phyloP scores from a whole-genome alignment of 2,329 filamentous ascomycete species.

The Aspergillus sclerotialis region DNA sequence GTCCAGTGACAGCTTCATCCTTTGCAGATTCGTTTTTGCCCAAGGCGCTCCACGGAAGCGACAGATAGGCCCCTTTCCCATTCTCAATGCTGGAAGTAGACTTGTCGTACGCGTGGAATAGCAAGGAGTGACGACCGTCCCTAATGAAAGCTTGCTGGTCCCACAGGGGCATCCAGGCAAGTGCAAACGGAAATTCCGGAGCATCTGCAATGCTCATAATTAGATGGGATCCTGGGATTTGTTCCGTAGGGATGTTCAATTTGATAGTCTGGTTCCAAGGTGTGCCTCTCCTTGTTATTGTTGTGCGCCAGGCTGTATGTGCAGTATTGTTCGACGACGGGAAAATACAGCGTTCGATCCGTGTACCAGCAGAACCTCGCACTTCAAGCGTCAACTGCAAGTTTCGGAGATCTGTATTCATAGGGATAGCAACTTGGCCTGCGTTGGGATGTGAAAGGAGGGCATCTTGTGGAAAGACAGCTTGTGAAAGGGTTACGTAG shows the following conservation, averaged over 20 bases:
- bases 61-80: slow-evolving; percentile 81
- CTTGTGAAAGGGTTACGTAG: slow-evolving; percentile 77
- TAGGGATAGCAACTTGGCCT: slow-evolving; percentile 68
- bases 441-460: slow-evolving; percentile 64
- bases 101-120: slow-evolving; percentile 89
- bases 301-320: slow-evolving; percentile 81
- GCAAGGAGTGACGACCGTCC: slow-evolving; percentile 72
- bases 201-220: slow-evolving; percentile 85
- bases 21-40: slow-evolving; percentile 61
- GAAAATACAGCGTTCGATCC: slow-evolving; percentile 82
- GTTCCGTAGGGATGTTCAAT: slow-evolving; percentile 67
- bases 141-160: slow-evolving; percentile 81
- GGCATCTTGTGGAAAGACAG: slow-evolving; percentile 63
- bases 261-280: slow-evolving; percentile 85
- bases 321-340: slow-evolving; percentile 73
- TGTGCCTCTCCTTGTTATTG: slow-evolving; percentile 69
- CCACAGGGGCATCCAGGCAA: slow-evolving; percentile 93
- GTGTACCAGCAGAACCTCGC: slow-evolving; percentile 67
- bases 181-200: slow-evolving; percentile 79
- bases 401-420: slow-evolving; percentile 60
- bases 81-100: slow-evolving; percentile 65
- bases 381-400: slow-evolving; percentile 87
- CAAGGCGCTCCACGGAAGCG: slow-evolving; percentile 69
- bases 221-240: slow-evolving; percentile 76
- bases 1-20: slow-evolving; percentile 67